phyloP scores from a whole-genome alignment of 495 filamentous ascomycete genomes.

The Chaetomidium leptoderma region DNA sequence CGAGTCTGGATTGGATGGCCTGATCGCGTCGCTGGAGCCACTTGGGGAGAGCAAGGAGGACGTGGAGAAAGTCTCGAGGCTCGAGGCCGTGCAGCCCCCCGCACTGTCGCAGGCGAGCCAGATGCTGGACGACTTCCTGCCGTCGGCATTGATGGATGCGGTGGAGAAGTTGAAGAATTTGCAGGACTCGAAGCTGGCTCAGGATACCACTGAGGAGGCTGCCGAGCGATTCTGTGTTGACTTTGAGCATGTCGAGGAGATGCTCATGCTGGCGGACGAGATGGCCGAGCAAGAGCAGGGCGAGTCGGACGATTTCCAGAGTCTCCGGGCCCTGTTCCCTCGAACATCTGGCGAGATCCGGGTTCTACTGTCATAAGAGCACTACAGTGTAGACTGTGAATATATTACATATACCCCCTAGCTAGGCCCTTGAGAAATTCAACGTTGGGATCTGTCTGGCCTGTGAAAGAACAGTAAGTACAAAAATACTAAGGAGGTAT shows the following conservation, averaged over 20 bases:
- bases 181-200: conserved; percentile 62
- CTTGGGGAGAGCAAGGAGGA: conserved; percentile 37
- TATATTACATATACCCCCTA: no score
- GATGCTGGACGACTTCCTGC: conserved; percentile 83
- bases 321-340: conserved; percentile 67
- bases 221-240: conserved; percentile 83
- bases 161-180: conserved; percentile 71
- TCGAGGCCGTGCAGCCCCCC: conserved; percentile 58
- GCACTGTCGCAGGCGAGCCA: conserved; percentile 64
- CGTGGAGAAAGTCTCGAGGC: conserved; percentile 33
- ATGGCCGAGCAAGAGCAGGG: conserved; percentile 37
- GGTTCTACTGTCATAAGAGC: conserved; percentile 61
- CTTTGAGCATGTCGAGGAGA: conserved; percentile 81
- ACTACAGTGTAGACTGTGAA: no score
- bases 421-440: no score
- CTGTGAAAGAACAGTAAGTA: no score
- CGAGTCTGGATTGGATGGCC: conserved; percentile 64
- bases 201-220: conserved; percentile 75
- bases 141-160: conserved; percentile 88
- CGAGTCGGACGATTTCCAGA: conserved; percentile 39
- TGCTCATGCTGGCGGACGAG: conserved; percentile 46
- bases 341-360: conserved; percentile 81
- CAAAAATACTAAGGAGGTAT: no score
- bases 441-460: no score
- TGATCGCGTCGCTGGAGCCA: conserved; percentile 58